Conservation (phyloP, 495 filamentous ascomycete species). For the Pseudoneurospora amorphoporcata region DNA sequence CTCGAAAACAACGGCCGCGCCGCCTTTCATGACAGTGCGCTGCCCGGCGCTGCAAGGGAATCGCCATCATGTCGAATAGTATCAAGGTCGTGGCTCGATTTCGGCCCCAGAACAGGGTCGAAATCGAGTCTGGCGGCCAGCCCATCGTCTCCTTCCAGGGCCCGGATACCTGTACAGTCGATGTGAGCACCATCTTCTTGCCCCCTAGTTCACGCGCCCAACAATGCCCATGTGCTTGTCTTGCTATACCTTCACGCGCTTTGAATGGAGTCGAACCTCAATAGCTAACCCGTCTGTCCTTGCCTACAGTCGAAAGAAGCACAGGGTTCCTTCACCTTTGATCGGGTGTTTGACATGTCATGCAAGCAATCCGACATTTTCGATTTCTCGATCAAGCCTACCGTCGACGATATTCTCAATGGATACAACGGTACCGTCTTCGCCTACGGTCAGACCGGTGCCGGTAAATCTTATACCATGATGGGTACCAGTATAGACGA, state of each 20-base stretch:
- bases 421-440: slow-evolving; percentile 99
- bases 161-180: slow-evolving; percentile 79
- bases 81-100: slow-evolving; percentile 91
- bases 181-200: slow-evolving; percentile 44
- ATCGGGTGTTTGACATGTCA: slow-evolving; percentile 90
- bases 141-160: slow-evolving; percentile 82
- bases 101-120: slow-evolving; percentile 89
- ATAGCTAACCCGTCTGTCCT: background rate
- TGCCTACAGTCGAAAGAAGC: slow-evolving; percentile 65
- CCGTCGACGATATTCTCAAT: slow-evolving; percentile 95
- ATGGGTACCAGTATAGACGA: slow-evolving; percentile 97
- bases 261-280: background rate
- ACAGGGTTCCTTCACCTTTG: slow-evolving; percentile 84
- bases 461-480: slow-evolving; percentile 98
- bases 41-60: slow-evolving; percentile 26
- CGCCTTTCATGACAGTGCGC: slow-evolving; percentile 23
- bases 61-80: slow-evolving; percentile 43
- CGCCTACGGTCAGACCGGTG: slow-evolving; percentile 96
- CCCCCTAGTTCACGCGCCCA: background rate
- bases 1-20: slow-evolving; percentile 2
- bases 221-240: background rate
- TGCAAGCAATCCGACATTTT: slow-evolving; percentile 85
- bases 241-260: background rate
- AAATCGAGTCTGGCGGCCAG: slow-evolving; percentile 80
- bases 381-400: slow-evolving; percentile 90